Evolutionary conservation across 1,284 basidiomycete species (phyloP).

Genomic region (Ustilago sp.): DNA sequence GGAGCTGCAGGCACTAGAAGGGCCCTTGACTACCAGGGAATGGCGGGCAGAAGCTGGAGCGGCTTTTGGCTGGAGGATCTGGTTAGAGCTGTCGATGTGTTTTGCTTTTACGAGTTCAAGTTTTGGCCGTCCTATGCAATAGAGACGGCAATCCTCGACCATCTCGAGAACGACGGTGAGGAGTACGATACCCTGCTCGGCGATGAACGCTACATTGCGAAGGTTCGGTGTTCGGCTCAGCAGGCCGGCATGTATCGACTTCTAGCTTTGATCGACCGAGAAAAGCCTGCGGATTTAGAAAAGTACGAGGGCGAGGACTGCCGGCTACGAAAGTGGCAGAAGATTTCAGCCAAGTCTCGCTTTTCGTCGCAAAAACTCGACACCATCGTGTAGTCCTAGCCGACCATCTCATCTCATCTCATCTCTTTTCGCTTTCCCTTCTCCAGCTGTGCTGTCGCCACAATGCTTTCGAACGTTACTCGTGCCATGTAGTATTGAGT

Average conservation of each 20-base stretch:
- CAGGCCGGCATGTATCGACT: background rate
- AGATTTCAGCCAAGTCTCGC: slow-evolving; percentile 1
- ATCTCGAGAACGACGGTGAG: background rate
- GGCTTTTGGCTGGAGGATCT: background rate
- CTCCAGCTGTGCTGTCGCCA: slow-evolving; percentile 6
- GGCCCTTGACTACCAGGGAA: background rate
- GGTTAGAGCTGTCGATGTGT: slow-evolving; percentile 4
- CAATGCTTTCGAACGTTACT: background rate
- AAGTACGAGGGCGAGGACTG: background rate
- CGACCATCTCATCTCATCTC: background rate
- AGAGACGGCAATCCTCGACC: slow-evolving; percentile 1
- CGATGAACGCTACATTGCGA: background rate
- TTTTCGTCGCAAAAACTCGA: background rate
- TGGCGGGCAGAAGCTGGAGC: background rate
- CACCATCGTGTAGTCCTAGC: background rate
- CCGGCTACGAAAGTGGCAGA: slow-evolving; percentile 10
- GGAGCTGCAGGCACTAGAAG: background rate
- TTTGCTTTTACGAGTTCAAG: slow-evolving; percentile 2
- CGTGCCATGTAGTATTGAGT: background rate
- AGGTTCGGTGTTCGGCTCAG: background rate
- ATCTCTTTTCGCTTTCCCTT: background rate
- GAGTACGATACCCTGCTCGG: background rate
- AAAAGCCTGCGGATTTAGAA: background rate
- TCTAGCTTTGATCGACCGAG: background rate
- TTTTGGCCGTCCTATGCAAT: background rate